Evolutionary conservation across 768 basidiomycete species (phyloP), one percentile per base, ranked within the genome.

Genomic region (Termitomyces sp.): DNA sequence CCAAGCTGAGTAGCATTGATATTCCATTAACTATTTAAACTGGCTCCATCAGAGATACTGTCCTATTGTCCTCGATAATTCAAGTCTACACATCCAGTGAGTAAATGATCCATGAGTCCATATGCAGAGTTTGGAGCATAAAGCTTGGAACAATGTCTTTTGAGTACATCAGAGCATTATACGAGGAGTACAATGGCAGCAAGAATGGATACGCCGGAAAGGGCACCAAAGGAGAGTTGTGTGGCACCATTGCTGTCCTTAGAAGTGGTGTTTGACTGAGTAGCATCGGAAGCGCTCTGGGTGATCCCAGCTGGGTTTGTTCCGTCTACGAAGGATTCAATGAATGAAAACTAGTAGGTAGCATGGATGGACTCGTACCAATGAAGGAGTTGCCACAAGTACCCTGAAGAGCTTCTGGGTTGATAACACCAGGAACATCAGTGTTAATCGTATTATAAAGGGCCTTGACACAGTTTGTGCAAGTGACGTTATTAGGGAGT

Each of bases 311-410:
- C 16, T 6, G 59, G 59, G 4, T 27, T 60, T 10, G 25, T 52
- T 40, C 55, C 59, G 36, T 60, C 59, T 60, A 7, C 22, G 11
- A 31, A 45, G 1, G 10, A 44, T 39, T 39, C 16, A 45, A 23
- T 27, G 40, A 20, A 38, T 16, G 10, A n/a, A n/a, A n/a, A n/a
- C n/a, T n/a, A n/a, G 20, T 7, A 11, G 13, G 3, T 3, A 29
- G 7, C 38, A 49, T 4, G 3, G 20, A 50, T 40, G 12, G 15
- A 46, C 9, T 66, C 77, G 55, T 64, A 85, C 83, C 71, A 43
- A 71, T 78, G 68, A 85, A 86, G 12, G 69, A 68, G 40, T 79
- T 61, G 12, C 84, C 83, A 57, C 85, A 86, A 54, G 76, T 61
- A 0, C 54, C 42, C 50, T 75, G 68, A 3, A 78, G 3, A 23